These are phyloP conservation scores for Sanguinoderma infundibulare DNA, from an alignment of 1,284 basidiomycete species.

Conservation along the genomic window DNA sequence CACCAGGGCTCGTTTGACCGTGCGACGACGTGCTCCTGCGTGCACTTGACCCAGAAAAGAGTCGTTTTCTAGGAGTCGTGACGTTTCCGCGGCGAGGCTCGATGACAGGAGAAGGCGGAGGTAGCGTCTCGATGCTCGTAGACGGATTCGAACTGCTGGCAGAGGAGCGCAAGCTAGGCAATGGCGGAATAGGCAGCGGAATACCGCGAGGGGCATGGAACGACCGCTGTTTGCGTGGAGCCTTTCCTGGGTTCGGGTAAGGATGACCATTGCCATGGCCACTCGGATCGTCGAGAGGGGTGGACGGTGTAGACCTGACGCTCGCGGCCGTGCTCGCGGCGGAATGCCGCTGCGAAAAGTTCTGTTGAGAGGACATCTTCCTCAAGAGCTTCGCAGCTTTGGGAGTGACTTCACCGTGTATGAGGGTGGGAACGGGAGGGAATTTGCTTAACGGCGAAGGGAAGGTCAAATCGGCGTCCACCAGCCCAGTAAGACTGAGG, in stretches of 20 bases:
- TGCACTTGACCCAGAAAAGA: constrained; percentile 61
- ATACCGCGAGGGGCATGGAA: constrained; percentile 39
- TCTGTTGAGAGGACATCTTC: constrained; percentile 63
- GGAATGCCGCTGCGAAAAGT: constrained; percentile 43
- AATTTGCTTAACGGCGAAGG: constrained; percentile 26
- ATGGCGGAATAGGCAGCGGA: constrained; percentile 36
- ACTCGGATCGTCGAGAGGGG: constrained; percentile 20
- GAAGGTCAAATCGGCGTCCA: constrained; percentile 2
- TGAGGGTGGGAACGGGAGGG: constrained; percentile 20
- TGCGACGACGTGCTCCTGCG: constrained; percentile 56
- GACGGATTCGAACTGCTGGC: constrained; percentile 12
- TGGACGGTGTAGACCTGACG: constrained; percentile 26
- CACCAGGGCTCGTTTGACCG: constrained; percentile 31
- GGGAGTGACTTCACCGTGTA: constrained; percentile 16
- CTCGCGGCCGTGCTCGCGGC: constrained; percentile 29
- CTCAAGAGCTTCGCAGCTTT: constrained; percentile 48
- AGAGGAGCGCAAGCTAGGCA: constrained; percentile 36
- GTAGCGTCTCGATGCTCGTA: constrained; percentile 21
- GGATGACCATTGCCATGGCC: constrained; percentile 10
- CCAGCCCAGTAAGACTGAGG: constrained; percentile 6
- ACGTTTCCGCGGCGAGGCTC: constrained; percentile 27
- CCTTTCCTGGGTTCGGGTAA: constrained; percentile 22
- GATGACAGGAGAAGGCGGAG: constrained; percentile 24
- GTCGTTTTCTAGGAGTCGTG: constrained; percentile 47
- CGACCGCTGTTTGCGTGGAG: constrained; percentile 40